phyloP scores from a whole-genome alignment of 139 green algal species.

The Parachlorella kessleri region DNA sequence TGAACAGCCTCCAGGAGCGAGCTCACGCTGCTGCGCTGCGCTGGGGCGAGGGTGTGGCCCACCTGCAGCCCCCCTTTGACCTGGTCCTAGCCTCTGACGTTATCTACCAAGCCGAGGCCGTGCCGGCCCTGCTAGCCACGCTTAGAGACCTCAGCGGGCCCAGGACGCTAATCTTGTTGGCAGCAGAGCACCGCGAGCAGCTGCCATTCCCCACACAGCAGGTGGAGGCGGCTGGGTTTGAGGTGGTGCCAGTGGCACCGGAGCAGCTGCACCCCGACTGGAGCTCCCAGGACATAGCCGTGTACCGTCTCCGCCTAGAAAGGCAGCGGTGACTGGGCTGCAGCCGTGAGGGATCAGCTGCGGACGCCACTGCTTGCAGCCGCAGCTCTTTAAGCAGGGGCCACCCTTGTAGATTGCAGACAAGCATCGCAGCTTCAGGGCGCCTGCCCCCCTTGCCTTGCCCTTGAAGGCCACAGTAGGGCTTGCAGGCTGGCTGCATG shows the following conservation, averaged over 20 bases:
- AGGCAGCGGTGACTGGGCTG: background rate
- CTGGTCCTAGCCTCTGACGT: constrained; percentile 51
- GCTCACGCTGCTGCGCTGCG: constrained; percentile 10
- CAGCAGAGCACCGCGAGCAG: constrained; percentile 15
- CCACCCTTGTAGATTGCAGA: no score
- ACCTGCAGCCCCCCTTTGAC: constrained; percentile 37
- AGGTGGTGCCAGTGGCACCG: constrained; percentile 20
- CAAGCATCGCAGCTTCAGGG: no score
- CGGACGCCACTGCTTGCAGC: no score
- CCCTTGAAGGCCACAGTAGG: no score
- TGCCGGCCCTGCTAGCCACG: constrained; percentile 31
- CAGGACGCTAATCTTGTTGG: constrained; percentile 17
- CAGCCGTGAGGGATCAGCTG: no score
- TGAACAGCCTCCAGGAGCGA: constrained; percentile 19
- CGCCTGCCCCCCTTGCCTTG: no score
- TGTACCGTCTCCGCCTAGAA: constrained; percentile 31
- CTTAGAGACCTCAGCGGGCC: constrained; percentile 19
- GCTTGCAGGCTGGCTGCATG: no score
- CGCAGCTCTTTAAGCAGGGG: no score
- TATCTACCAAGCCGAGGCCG: constrained; percentile 30
- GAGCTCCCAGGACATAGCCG: constrained; percentile 37
- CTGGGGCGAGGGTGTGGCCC: constrained; percentile 25
- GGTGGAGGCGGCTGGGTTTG: constrained; percentile 17
- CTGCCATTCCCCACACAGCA: constrained; percentile 22
- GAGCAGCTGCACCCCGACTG: constrained; percentile 47